phyloP scores from a whole-genome alignment of 1,139 yeast genomes.

The Kodamaea anthophila region DNA sequence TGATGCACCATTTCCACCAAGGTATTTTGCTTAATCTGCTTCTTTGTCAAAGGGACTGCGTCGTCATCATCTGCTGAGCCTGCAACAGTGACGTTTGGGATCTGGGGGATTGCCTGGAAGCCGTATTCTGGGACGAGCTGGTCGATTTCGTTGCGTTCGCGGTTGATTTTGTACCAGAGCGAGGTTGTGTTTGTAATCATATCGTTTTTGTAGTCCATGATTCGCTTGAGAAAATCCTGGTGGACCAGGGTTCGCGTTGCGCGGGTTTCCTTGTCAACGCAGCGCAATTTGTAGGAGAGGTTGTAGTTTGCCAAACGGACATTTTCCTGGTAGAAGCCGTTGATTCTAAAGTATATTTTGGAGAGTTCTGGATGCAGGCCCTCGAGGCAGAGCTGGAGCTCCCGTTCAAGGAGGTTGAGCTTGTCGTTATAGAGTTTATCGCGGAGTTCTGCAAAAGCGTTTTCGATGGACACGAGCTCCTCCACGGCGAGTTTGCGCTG shows the following conservation, averaged over 20 bases:
- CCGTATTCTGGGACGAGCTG: constrained; percentile 48
- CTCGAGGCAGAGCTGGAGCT: constrained; percentile 76
- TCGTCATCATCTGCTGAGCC: constrained; percentile 11
- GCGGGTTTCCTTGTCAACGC: constrained; percentile 74
- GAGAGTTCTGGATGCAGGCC: constrained; percentile 86
- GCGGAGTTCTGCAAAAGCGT: constrained; percentile 77
- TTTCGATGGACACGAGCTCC: constrained; percentile 70
- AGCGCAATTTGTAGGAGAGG: constrained; percentile 65
- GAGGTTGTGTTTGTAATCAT: constrained; percentile 73
- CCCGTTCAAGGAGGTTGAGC: constrained; percentile 68
- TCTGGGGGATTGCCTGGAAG: constrained; percentile 31
- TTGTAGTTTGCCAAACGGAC: constrained; percentile 61
- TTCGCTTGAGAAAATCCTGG: constrained; percentile 70
- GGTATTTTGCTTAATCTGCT: constrained; percentile 32
- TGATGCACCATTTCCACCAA: constrained; percentile 46
- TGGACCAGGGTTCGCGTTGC: constrained; percentile 79
- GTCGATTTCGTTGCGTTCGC: constrained; percentile 84
- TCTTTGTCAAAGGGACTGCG: constrained; percentile 24
- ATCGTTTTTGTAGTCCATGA: constrained; percentile 60
- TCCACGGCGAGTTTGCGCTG: constrained; percentile 59
- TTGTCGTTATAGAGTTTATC: constrained; percentile 75
- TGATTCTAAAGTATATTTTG: constrained; percentile 64
- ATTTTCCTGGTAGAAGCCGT: constrained; percentile 63
- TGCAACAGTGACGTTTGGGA: constrained; percentile 20
- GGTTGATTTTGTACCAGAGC: constrained; percentile 87